Base-by-base conservation (phyloP, 2,329 filamentous ascomycete species). In the Ophiostoma quercus region DNA sequence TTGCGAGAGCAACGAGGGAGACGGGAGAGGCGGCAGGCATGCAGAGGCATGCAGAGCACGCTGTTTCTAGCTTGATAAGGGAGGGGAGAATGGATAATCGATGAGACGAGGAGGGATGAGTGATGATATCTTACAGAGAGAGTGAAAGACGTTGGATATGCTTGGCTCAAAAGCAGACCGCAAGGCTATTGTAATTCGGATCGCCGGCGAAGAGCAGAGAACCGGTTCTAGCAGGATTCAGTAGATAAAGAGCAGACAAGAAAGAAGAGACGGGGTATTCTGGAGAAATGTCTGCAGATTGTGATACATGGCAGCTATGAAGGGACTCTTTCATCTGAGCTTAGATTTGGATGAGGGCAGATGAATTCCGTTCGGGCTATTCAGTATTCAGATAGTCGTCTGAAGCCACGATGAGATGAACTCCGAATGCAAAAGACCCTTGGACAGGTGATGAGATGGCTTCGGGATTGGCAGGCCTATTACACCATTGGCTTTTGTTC, bases 171-270 rank as follows among this genome's bases (percentile, higher is more conserved):
- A 16, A 5, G 2, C 19, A n/a, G 22, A 14, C 29, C 29, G 32
- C 60, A 63, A 63, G 60, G 60, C 60, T 63, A 37, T 32, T 63
- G 29, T 32, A 37, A 63, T 63, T 63, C 60, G 60, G 60, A 63
- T 63, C 60, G 60, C 60, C 60, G 32, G 29, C 16, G 25, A 32
- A 22, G 25, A 25, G 16, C 9, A 25, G 8, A 37, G 60, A 63
- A 63, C 60, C 60, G 25, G 60, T 63, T 63, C 32, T 57, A 22
- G 51, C 51, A 57, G 51, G 51, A 7, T 57, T 57, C 12, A 2
- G 51, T 57, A 57, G 22, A 29, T 57, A 25, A 57, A 57, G 22
- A 34, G 34, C 34, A 34, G 25, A 19, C 14, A 47, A 19, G 43
- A 47, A 57, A 19, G 43, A 47, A 19, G 43, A 47, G 19, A 47